Conservation (phyloP, 1,284 basidiomycete species). For the Xanthoconium separans region DNA sequence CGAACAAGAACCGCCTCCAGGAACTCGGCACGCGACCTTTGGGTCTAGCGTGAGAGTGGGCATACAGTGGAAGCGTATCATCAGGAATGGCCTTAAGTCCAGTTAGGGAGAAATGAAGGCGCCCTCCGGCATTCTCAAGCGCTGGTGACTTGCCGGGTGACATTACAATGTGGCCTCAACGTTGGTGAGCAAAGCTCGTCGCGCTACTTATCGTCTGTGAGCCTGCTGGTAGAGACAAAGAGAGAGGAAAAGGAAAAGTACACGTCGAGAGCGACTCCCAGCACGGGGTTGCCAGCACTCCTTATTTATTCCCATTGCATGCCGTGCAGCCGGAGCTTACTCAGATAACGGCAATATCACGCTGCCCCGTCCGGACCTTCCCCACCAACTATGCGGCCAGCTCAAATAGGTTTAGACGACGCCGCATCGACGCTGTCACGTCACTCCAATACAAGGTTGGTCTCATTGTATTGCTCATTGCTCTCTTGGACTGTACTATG, state of each 20-base stretch:
- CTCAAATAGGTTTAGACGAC: constrained; percentile 1
- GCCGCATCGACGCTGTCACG: constrained; percentile 15
- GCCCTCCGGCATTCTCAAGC: not conserved
- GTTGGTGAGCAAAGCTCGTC: not conserved
- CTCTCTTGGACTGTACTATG: not conserved
- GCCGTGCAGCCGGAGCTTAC: too few species aligned
- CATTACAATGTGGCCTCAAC: constrained; percentile 6
- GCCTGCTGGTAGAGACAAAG: not conserved
- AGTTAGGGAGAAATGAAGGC: not conserved
- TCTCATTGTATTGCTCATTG: not conserved
- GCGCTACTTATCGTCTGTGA: not conserved
- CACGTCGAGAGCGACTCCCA: not conserved
- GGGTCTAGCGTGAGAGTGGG: not conserved
- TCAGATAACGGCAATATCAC: too few species aligned
- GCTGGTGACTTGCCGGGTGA: not conserved
- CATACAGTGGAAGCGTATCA: constrained; percentile 26
- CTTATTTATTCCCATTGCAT: too few species aligned
- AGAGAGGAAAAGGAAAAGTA: too few species aligned
- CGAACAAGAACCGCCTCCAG: constrained; percentile 16
- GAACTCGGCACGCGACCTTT: not conserved
- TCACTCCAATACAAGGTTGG: constrained; percentile 18
- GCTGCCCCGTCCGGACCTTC: not conserved
- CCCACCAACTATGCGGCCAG: not conserved
- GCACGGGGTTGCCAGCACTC: not conserved
- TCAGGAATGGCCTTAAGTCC: constrained; percentile 2